phyloP scores from a whole-genome alignment of 768 basidiomycete genomes.

The Termitomyces sp. region DNA sequence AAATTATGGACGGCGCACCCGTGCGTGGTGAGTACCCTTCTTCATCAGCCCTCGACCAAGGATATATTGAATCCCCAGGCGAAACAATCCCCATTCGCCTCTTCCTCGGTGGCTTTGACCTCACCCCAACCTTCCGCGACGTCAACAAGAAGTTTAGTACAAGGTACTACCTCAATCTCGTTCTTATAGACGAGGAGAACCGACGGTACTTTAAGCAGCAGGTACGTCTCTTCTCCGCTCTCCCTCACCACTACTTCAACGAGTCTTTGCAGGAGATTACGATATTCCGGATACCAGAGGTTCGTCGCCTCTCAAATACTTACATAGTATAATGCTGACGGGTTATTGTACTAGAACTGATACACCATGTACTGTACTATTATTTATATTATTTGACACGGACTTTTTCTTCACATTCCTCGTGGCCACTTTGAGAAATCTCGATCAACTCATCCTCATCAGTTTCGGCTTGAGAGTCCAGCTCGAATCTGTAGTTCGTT shows the following conservation, averaged over 20 bases:
- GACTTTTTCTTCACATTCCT: neutral
- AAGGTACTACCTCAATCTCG: slow-evolving; percentile 95
- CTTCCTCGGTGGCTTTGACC: slow-evolving; percentile 96
- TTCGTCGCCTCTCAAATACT: neutral
- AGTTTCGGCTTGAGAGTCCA: no score
- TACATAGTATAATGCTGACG: neutral
- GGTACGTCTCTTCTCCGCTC: slow-evolving; percentile 36
- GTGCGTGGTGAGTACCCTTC: slow-evolving; percentile 67
- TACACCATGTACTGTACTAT: slow-evolving; percentile 14
- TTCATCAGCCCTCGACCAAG: neutral
- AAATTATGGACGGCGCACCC: slow-evolving; percentile 98
- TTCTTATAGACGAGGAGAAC: slow-evolving; percentile 98
- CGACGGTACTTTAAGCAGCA: slow-evolving; percentile 97
- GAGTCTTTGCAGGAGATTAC: slow-evolving; percentile 17
- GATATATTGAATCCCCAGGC: slow-evolving; percentile 42
- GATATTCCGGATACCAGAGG: slow-evolving; percentile 24
- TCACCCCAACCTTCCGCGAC: slow-evolving; percentile 98
- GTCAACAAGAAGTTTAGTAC: slow-evolving; percentile 99
- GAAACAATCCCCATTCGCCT: slow-evolving; percentile 98
- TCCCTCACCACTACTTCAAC: neutral
- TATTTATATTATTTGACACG: slow-evolving; percentile 10
- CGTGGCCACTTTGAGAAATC: neutral
- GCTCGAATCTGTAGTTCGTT: no score
- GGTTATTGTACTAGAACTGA: slow-evolving; percentile 7
- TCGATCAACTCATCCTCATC: neutral